Percentiles rank a stretch among this genome's conserved stretches.
Evolutionary conservation across 345 rosid genomes (phyloP).

Genomic region (Heritiera littoralis): DNA sequence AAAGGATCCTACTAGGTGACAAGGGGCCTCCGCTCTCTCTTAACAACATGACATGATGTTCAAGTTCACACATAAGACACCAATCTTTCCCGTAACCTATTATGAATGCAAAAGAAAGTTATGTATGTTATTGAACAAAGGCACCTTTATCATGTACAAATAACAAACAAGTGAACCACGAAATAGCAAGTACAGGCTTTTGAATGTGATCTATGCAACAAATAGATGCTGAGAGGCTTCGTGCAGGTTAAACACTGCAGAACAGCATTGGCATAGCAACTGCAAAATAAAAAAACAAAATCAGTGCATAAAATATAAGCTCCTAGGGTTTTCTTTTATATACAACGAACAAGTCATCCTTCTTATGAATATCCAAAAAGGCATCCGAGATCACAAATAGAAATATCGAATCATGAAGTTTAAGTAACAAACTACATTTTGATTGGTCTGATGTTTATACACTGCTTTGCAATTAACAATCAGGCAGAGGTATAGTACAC

Average conservation of each 20-base stretch:
- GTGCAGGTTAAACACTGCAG: constrained; percentile 82
- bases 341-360: neutral
- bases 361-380: neutral
- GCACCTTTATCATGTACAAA: neutral
- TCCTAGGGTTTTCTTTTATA: constrained; percentile 6
- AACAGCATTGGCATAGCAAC: constrained; percentile 90
- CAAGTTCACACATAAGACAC: constrained; percentile 92
- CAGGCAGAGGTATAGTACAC: neutral
- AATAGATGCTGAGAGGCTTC: constrained; percentile 69
- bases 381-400: neutral
- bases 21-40: constrained; percentile 69
- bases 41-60: constrained; percentile 74
- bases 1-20: constrained; percentile 67
- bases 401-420: neutral
- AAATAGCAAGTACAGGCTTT: constrained; percentile 56
- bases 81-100: constrained; percentile 70
- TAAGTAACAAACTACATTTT: neutral
- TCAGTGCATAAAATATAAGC: constrained; percentile 12
- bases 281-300: constrained; percentile 35
- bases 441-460: neutral
- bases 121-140: neutral
- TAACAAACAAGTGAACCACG: constrained; percentile 21
- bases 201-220: constrained; percentile 74
- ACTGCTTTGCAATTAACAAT: neutral
- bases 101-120: constrained; percentile 10